Conservation (phyloP, 2,329 filamentous ascomycete species). For the Chaetomium olivaceum region DNA sequence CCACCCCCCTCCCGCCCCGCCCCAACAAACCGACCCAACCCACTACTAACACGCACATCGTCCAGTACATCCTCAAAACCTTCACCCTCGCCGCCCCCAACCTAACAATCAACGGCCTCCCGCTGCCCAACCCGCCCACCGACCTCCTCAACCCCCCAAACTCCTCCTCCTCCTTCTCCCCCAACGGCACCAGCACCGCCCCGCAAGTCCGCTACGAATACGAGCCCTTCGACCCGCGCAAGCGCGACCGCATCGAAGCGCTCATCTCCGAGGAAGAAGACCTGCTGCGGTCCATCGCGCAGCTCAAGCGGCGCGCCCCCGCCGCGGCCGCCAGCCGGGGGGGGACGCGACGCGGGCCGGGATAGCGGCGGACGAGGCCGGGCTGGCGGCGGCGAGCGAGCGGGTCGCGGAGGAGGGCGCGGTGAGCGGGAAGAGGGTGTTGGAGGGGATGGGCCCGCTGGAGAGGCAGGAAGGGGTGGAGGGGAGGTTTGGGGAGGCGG, state of each 20-base stretch:
- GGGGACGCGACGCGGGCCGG: slow-evolving; percentile 44
- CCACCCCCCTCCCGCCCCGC: background rate
- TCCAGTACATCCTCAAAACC: slow-evolving; percentile 61
- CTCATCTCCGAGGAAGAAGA: slow-evolving; percentile 64
- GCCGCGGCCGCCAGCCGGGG: slow-evolving; percentile 45
- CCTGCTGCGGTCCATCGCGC: slow-evolving; percentile 63
- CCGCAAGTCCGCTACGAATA: slow-evolving; percentile 52
- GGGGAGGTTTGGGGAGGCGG: slow-evolving; percentile 47
- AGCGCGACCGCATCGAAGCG: slow-evolving; percentile 59
- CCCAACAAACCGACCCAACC: background rate
- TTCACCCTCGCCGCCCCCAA: slow-evolving; percentile 61
- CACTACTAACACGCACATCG: background rate
- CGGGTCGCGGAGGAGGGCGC: slow-evolving; percentile 27
- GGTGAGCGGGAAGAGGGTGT: slow-evolving; percentile 17
- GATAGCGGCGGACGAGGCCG: slow-evolving; percentile 50
- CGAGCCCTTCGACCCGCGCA: slow-evolving; percentile 62
- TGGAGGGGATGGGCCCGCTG: slow-evolving; percentile 38
- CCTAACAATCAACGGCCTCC: slow-evolving; percentile 63
- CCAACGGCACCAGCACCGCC: background rate
- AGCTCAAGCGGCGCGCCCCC: slow-evolving; percentile 57
- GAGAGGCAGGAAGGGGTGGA: slow-evolving; percentile 53
- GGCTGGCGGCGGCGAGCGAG: slow-evolving; percentile 37
- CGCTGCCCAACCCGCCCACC: slow-evolving; percentile 44
- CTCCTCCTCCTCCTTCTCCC: background rate
- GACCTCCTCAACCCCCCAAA: slow-evolving; percentile 39